Percentiles rank a stretch among this genome's conserved stretches.
Evolutionary conservation across 1,139 yeast genomes (phyloP).

Genomic region (Lodderomyces margitis): DNA sequence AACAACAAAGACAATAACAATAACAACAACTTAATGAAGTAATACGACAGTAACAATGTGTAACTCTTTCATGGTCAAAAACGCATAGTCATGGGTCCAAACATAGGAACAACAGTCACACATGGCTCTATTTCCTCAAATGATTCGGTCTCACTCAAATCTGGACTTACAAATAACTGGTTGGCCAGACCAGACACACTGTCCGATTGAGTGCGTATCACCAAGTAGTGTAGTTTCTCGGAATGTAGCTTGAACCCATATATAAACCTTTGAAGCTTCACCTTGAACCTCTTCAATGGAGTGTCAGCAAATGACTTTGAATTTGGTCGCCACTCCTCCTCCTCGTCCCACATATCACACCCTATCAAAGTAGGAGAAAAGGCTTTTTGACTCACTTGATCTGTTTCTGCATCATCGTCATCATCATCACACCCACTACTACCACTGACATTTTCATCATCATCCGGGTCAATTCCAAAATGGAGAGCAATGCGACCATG

Average conservation of each 20-base stretch:
- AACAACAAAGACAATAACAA: too few relatives aligned
- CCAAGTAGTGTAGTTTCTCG: neutral
- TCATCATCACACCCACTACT: too few relatives aligned
- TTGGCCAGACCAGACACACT: neutral
- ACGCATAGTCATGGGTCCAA: neutral
- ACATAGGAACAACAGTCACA: neutral
- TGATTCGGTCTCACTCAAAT: neutral
- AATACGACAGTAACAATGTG: too few relatives aligned
- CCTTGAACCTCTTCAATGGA: neutral
- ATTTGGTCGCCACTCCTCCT: neutral
- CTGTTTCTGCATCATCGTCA: neutral
- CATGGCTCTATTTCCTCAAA: neutral
- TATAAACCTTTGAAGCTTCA: neutral
- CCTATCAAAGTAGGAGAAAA: neutral
- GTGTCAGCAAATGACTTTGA: neutral
- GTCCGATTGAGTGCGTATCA: neutral
- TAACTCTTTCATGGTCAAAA: too few relatives aligned
- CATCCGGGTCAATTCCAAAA: neutral
- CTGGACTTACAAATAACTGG: neutral
- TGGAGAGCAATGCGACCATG: neutral
- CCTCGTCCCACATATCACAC: neutral
- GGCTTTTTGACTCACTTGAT: too few relatives aligned
- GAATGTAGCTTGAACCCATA: neutral
- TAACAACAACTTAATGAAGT: too few relatives aligned
- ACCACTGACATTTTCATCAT: too few relatives aligned